Base-by-base conservation (phyloP, 768 basidiomycete species). In the Hydnum rufescens region DNA sequence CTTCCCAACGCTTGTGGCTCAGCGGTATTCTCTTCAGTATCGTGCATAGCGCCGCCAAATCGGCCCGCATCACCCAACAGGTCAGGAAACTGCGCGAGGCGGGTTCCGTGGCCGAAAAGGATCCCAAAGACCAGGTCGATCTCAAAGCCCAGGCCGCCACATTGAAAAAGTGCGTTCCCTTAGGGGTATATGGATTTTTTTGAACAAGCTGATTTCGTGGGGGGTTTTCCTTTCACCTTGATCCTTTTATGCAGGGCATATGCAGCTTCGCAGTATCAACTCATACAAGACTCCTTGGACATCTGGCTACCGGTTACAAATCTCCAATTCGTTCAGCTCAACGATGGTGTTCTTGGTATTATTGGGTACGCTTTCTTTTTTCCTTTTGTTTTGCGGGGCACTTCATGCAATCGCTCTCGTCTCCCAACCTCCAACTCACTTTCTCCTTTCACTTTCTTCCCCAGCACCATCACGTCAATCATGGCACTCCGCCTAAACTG, bases 281-380 rank as follows among this genome's bases (percentile, higher is more conserved):
- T 97, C 58, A 66, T 81, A 52, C 77, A 85, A 54, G 95, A 99
- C 64, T 61, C 76, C 19, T 69, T 90, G 54, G 95, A 99, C 63
- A 65, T 89, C 54, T 92, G 82, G 78, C 77, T 92, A 59, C 95
- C 95, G 3, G 83, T 88, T 4, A 79, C 80, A 19, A 81, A 74
- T 54, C 72, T 90, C 36, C 85, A 82, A 16, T 67, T 84, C 51
- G 71, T 79, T 57, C 73, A 74, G 58, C 59, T 92, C 57, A 87
- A 82, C 61, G 95, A 97, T 55, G 92, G 93, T 25, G 61, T 76
- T 19, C 67, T 93, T 28, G 93, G 95, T 52, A 69, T 85, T 54
- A 72, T 85, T 57, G 95, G 93, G 87, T 93, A 55, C 60, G 74
- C 66, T 18, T 6, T 55, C 46, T 61, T 64, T n/a, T n/a, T n/a